Evolutionary conservation across 208 protist genomes (phyloP), one percentile per base, ranked within the genome.

Genomic region (Trypanosoma theileri): DNA sequence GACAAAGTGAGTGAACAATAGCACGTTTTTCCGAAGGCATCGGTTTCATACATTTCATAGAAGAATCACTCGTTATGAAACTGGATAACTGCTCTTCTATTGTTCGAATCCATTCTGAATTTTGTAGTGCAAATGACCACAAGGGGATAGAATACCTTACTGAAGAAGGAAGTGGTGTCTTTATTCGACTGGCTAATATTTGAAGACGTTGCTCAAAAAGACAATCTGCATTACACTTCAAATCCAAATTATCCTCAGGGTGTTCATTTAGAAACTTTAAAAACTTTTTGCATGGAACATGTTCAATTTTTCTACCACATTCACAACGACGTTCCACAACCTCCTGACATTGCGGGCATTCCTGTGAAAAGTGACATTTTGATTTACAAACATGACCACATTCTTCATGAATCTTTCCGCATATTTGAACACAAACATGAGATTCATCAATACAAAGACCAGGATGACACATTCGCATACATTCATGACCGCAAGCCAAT

Each of bases 401-500:
- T 7, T 73, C 76, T 4, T 68, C 59, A 57, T 81, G 71, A 17
- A 82, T 55, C 16, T 58, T 62, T 42, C 73, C 70, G 57, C 82
- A 90, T 44, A 58, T 28, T 59, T 86, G 75, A 26, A 41, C 19
- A 72, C 81, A 89, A 40, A 70, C 42, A 59, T 77, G 67, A 13
- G 61, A 26, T 24, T 70, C 62, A 28, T 75, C 73, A 12, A 84
- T 59, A 69, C 89, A 94, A 12, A 57, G 61, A 22, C 84, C 89
- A 57, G 54, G 58, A 73, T 94, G 89, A 60, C 89, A 94, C 10
- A 59, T 21, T 16, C 80, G 81, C 6, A 50, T 26, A 50, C 89
- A 94, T 35, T 74, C 48, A 72, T 94, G 89, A 24, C 84, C 79
- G 64, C 89, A 94, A 31, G 56, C 41, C 55, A 92, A 63, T 55